Evolutionary conservation across 2,329 filamentous ascomycete genomes (phyloP).

Genomic region (Aspergillus sp.): DNA sequence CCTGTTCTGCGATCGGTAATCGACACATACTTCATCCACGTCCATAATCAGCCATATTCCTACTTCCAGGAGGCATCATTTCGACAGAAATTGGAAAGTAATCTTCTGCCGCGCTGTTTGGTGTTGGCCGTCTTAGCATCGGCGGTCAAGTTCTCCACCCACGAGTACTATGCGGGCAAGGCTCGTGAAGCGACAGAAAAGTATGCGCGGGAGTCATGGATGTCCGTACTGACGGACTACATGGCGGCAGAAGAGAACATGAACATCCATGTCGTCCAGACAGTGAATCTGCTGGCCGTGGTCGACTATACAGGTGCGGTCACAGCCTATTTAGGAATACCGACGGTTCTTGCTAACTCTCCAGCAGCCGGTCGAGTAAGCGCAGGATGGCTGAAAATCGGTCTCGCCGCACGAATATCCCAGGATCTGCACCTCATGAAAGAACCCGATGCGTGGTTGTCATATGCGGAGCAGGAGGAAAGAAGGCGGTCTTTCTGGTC

Average conservation of each 20-base stretch:
- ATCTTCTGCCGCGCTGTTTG: constrained; percentile 27
- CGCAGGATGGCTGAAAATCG: constrained; percentile 35
- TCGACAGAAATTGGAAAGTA: constrained; percentile 23
- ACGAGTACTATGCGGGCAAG: constrained; percentile 26
- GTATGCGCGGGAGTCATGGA: constrained; percentile 35
- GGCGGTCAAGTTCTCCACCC: constrained; percentile 27
- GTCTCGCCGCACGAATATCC: constrained; percentile 60
- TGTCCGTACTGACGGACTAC: constrained; percentile 31
- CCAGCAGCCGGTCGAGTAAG: constrained; percentile 28
- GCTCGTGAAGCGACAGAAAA: constrained; percentile 20
- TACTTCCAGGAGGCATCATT: constrained; percentile 37
- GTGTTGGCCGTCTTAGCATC: constrained; percentile 31
- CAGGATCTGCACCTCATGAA: constrained; percentile 33
- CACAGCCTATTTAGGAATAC: background rate
- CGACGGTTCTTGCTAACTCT: background rate
- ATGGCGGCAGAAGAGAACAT: constrained; percentile 30
- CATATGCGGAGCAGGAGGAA: constrained; percentile 26
- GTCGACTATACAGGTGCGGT: constrained; percentile 38
- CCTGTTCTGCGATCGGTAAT: constrained; percentile 18
- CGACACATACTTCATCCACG: constrained; percentile 31
- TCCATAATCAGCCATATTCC: constrained; percentile 39
- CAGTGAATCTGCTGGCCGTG: constrained; percentile 36
- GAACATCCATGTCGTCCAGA: constrained; percentile 36
- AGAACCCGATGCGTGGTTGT: constrained; percentile 16
- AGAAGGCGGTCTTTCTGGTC: constrained; percentile 30